These are phyloP conservation scores for Phylloporus arenicola DNA, from an alignment of 768 basidiomycete species.

Conservation along the genomic window DNA sequence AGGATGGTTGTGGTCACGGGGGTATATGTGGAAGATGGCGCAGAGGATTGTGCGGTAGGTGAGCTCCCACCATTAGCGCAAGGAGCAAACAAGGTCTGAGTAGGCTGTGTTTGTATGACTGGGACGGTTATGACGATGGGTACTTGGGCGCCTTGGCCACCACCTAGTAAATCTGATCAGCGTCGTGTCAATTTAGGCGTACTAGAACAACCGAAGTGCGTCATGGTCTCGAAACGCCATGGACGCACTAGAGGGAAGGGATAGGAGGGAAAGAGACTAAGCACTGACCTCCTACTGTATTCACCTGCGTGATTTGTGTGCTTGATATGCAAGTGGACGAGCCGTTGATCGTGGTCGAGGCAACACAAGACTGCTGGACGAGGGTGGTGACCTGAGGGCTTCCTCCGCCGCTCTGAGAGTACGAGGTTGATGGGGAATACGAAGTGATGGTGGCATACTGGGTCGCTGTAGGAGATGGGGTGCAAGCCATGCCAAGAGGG, in stretches of 20 bases:
- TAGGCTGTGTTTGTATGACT: conserved; percentile 26
- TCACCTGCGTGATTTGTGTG: conserved; percentile 24
- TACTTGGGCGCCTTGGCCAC: conserved; percentile 32
- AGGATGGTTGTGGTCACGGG: conserved; percentile 22
- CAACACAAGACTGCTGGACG: conserved; percentile 28
- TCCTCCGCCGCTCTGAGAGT: conserved; percentile 31
- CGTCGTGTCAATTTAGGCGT: not conserved
- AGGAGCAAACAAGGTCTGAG: conserved; percentile 39
- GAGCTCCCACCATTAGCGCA: conserved; percentile 24
- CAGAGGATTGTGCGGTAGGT: conserved; percentile 6
- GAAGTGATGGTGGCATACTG: conserved; percentile 35
- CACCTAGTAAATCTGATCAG: conserved; percentile 22
- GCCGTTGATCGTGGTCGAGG: conserved; percentile 25
- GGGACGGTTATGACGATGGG: conserved; percentile 37
- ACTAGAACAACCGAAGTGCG: conserved; percentile 9
- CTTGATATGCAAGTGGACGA: conserved; percentile 26
- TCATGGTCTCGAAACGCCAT: conserved; percentile 11
- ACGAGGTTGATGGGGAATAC: conserved; percentile 32
- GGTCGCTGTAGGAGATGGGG: conserved; percentile 40
- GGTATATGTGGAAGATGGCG: conserved; percentile 4
- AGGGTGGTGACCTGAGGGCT: conserved; percentile 31
- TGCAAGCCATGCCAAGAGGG: conserved; percentile 33
- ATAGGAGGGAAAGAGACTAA: not conserved
- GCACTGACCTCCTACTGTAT: conserved; percentile 36
- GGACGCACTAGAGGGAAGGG: not conserved